Percentiles rank a stretch among this genome's conserved stretches.
These are phyloP conservation scores for Syncephalastrum contaminatum DNA, from an alignment of 371 early-diverging fungal genomes.

Conservation along the genomic window DNA sequence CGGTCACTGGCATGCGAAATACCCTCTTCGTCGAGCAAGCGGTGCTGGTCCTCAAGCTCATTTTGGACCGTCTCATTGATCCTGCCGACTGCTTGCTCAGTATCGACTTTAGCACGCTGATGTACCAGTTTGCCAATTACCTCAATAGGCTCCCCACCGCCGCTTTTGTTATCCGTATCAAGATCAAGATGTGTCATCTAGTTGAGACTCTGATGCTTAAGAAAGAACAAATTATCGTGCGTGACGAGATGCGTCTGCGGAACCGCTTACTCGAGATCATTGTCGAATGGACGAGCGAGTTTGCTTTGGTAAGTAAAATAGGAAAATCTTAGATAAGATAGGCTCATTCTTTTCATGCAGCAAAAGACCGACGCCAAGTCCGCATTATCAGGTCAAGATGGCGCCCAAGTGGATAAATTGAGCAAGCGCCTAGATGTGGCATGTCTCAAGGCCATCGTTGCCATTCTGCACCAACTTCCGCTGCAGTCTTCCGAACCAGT, in stretches of 20 bases:
- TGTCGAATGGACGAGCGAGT: constrained; percentile 87
- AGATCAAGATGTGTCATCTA: constrained; percentile 82
- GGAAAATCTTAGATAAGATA: background rate
- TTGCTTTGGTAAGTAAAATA: constrained; percentile 42
- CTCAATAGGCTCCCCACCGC: constrained; percentile 67
- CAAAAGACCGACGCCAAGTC: constrained; percentile 19
- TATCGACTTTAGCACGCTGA: constrained; percentile 83
- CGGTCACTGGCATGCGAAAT: constrained; percentile 68
- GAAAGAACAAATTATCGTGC: constrained; percentile 73
- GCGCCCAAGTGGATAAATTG: constrained; percentile 51
- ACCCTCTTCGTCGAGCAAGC: constrained; percentile 88
- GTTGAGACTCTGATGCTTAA: constrained; percentile 79
- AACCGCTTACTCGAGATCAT: constrained; percentile 77
- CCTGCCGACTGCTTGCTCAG: constrained; percentile 65
- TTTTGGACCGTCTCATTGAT: constrained; percentile 76
- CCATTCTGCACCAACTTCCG: constrained; percentile 76
- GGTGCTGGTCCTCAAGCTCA: constrained; percentile 77
- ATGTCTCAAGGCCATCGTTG: constrained; percentile 80
- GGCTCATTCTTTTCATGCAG: constrained; percentile 5
- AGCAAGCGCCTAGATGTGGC: constrained; percentile 79
- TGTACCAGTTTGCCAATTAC: constrained; percentile 75
- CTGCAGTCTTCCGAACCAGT: constrained; percentile 72
- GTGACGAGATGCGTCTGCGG: constrained; percentile 80
- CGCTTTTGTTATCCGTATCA: constrained; percentile 69
- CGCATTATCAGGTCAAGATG: constrained; percentile 14